Base-by-base conservation (phyloP, 2,329 filamentous ascomycete genomes). In the Capronia coronata region DNA sequence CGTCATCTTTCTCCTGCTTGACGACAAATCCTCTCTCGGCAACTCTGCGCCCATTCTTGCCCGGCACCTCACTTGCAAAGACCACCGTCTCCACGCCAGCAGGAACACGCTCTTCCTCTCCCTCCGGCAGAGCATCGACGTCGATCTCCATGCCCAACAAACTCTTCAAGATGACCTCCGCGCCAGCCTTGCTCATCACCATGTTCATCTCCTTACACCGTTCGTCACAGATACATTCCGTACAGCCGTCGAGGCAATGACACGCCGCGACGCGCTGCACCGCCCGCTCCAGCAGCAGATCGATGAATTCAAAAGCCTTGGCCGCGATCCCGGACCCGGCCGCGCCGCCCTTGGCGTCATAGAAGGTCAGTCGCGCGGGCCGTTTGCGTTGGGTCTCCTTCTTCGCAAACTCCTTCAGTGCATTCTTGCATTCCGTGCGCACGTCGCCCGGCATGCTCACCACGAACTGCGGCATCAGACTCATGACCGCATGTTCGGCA, bases 281-380 rank as follows among this genome's bases (percentile, higher is more conserved):
- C 0, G 90, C 91, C 63, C 90, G 84, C 16, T 72, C 71, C 1
- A 97, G 75, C 27, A 97, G 71, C 27, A 84, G 65, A 61, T 95
- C 88, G 16, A 95, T 75, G 62, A 94, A 94, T 62, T 97, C 91
- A 62, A 97, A 97, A 0, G 89, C 91, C 64, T 95, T 96, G 32
- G 84, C 86, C 54, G 85, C 88, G 59, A 96, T 94, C 0, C 93
- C 93, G 0, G 81, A 85, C 0, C 91, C 91, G 37, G 80, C 78
- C 0, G 85, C 77, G 0, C 91, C 91, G 6, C 93, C 93, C 67
- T 94, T 95, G 2, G 88, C 84, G 65, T 97, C 93, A 68, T 97
- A 98, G 62, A 98, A 95, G 0, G 88, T 95, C 41, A 98, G 69
- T 1, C 93, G 75, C 0, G 89, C 93, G 0, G 91, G 93, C 2